These are phyloP conservation scores for Aschersonia sp. DNA, from an alignment of 2,329 filamentous ascomycete genomes.

Conservation along the genomic window DNA sequence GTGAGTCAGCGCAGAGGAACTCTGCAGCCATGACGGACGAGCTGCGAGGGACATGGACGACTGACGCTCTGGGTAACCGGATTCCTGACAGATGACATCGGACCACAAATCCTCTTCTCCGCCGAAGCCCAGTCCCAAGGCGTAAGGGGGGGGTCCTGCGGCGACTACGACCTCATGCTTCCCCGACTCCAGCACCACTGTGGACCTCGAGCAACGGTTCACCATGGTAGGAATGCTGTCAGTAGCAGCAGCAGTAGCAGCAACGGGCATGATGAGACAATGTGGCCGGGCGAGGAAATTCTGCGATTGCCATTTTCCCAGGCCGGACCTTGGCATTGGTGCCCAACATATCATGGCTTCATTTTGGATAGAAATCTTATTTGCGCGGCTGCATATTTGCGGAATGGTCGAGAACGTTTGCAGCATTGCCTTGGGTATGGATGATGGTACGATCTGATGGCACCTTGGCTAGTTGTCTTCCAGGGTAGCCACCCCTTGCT, in stretches of 20 bases:
- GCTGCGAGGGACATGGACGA: not conserved
- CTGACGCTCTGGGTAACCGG: not conserved
- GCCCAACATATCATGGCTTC: no score
- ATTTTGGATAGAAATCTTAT: no score
- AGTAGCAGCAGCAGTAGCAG: not conserved
- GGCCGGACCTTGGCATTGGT: no score
- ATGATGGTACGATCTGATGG: no score
- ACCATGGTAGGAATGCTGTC: not conserved
- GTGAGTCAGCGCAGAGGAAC: constrained; percentile 6
- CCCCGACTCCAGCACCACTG: no score
- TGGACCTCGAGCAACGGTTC: no score
- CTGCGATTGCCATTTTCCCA: not conserved
- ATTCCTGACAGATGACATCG: not conserved
- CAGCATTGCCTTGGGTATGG: no score
- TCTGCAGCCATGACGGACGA: not conserved
- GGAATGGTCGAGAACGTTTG: no score
- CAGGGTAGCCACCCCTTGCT: no score
- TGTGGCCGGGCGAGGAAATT: not conserved
- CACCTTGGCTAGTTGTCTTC: no score
- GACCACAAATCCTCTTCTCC: not conserved
- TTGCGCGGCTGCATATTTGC: no score
- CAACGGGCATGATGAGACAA: not conserved
- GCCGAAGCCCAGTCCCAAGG: not conserved
- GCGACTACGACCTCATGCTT: no score
- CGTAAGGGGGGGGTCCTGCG: not conserved